Evolutionary conservation across 2,329 filamentous ascomycete species (phyloP), one percentile per base, ranked within the genome.

Genomic region (Xenosphaeropsis pyriputrescens): DNA sequence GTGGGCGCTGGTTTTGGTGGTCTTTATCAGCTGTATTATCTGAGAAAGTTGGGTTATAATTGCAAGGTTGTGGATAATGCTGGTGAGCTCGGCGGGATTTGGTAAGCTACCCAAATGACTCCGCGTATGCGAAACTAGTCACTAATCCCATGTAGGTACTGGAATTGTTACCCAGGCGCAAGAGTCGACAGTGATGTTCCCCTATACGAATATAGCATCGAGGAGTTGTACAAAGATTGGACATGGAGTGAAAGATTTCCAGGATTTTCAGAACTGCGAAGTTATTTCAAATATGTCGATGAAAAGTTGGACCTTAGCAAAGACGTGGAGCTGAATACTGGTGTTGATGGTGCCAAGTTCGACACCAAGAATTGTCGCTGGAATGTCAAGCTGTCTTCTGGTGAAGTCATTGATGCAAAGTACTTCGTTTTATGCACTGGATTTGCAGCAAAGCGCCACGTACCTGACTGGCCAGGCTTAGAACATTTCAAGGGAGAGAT

Each of bases 211-310:
- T 65, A 67, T 38, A 67, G 61, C 2, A 56, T 57, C 33, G 47
- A 54, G 29, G 52, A 57, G 4, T 14, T 49, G 11, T 66, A 55
- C 49, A 53, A 59, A 17, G 56, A 58, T 33, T 72, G 61, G 58
- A 57, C 52, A 14, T 72, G 64, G 57, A 50, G 51, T 8, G 50
- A 60, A 42, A 47, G 53, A 22, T 66, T 59, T 38, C 60, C 63
- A 2, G 48, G 39, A 16, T 52, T 56, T 37, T 45, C 52, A 5
- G 62, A 70, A 40, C 43, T 70, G 2, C 55, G 56, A 12, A 43
- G 37, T 2, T 71, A 72, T 46, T 68, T 71, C 34, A 48, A 55
- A 13, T 62, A 67, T 40, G 56, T 68, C 3, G 65, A 61, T 34
- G 52, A 62, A 17, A 57, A 58, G 2, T 53, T 64, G 34, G 51